phyloP scores from a whole-genome alignment of 1,139 yeast genomes.

The Pneumocystis jirovecii region DNA sequence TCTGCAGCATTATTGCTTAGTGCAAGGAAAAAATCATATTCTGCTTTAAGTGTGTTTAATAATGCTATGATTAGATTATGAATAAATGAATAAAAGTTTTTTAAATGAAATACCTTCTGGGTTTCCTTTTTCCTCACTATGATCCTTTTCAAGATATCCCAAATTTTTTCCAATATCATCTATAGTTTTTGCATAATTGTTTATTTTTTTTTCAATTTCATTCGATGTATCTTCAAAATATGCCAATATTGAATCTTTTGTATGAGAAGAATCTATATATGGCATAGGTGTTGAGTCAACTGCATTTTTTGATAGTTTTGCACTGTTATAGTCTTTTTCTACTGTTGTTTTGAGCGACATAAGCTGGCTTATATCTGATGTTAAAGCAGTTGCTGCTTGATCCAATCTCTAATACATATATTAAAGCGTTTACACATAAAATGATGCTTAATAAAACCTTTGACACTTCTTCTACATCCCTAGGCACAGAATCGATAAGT shows the following conservation, averaged over 20 bases:
- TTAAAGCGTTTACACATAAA: neutral
- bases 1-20: constrained; percentile 82
- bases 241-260: constrained; percentile 36
- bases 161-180: constrained; percentile 63
- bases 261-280: constrained; percentile 43
- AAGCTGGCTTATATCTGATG: constrained; percentile 38
- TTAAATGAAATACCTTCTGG: constrained; percentile 21
- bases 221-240: constrained; percentile 41
- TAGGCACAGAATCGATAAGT: constrained; percentile 63
- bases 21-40: constrained; percentile 76
- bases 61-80: constrained; percentile 34
- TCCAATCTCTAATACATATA: constrained; percentile 29
- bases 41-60: constrained; percentile 59
- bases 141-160: constrained; percentile 41
- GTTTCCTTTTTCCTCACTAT: constrained; percentile 29
- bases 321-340: constrained; percentile 5
- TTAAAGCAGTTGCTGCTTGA: constrained; percentile 56
- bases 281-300: constrained; percentile 53
- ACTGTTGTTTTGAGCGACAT: constrained; percentile 29
- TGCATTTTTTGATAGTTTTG: constrained; percentile 24
- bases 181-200: constrained; percentile 49
- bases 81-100: constrained; percentile 24
- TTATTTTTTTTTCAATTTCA: constrained; percentile 41
- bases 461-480: constrained; percentile 61
- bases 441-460: constrained; percentile 20